Percentiles rank a stretch among this genome's conserved stretches.
Evolutionary conservation across 2,329 filamentous ascomycete species (phyloP).

Genomic region (Ophiostoma fasciatum): DNA sequence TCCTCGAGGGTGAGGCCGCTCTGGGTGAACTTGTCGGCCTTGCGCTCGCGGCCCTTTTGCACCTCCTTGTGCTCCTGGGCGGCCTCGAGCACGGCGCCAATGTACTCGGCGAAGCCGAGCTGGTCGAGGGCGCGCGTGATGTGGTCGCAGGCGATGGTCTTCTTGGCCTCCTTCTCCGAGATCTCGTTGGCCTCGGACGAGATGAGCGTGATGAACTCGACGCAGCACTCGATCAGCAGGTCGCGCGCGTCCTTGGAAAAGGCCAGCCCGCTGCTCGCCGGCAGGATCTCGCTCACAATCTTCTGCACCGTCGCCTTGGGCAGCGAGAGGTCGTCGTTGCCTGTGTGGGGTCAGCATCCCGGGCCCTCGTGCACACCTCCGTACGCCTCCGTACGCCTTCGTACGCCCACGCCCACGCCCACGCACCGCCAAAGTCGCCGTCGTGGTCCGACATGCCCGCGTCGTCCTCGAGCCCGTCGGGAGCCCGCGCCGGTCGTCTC

Average conservation of each 20-base stretch:
- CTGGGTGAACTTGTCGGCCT: constrained; percentile 91
- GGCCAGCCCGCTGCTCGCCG: constrained; percentile 56
- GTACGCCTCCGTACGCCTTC: no score
- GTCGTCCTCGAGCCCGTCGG: no score
- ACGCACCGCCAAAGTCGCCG: constrained; percentile 39
- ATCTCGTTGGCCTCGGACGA: constrained; percentile 99
- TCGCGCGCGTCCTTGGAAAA: constrained; percentile 95
- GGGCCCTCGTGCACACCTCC: no score
- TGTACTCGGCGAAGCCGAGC: constrained; percentile 84
- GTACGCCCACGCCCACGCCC: no score
- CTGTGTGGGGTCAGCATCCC: constrained; percentile 7
- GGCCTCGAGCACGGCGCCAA: constrained; percentile 72
- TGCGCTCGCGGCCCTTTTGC: constrained; percentile 89
- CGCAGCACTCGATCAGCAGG: constrained; percentile 92
- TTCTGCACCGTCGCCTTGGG: constrained; percentile 53
- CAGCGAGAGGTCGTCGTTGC: constrained; percentile 8
- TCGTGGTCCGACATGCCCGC: constrained; percentile 57
- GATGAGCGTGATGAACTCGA: constrained; percentile 96
- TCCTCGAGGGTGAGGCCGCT: constrained; percentile 87
- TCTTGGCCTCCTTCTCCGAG: constrained; percentile 96
- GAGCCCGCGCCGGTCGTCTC: no score
- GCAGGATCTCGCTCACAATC: constrained; percentile 89
- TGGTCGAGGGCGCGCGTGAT: constrained; percentile 90
- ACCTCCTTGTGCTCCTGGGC: constrained; percentile 86
- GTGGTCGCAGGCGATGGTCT: constrained; percentile 96